Base-by-base conservation (phyloP, 1,284 basidiomycete genomes). In the Moesziomyces antarcticus region DNA sequence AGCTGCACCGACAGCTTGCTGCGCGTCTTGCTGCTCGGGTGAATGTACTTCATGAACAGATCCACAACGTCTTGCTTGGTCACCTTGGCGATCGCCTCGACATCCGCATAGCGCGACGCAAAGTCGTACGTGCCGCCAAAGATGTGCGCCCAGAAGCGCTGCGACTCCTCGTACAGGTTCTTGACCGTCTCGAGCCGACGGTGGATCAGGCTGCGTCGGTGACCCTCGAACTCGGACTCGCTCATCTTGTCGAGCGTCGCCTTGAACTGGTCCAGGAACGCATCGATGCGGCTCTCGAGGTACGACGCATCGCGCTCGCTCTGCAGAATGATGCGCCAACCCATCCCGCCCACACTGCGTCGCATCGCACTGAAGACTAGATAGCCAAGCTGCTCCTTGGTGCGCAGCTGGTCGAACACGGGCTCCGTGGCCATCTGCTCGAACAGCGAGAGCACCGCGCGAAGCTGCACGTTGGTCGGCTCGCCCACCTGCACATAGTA, bases 301-400 rank as follows among this genome's bases (percentile, higher is more conserved):
- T 92, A 94, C n/a, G 86, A 87, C 5, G 95, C 90, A 25, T 88
- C 87, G 56, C 91, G 90, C 86, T 98, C 95, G 75, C 92, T 93
- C 86, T 99, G 97, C 30, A 99, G 89, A 9, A 95, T 86, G 55
- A 99, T 89, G n/a, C 93, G 89, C 75, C 97, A 85, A 11, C 94
- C 95, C 74, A 89, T 88, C 58, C 91, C 88, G 40, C 89, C 91
- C 3, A 75, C 53, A 22, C 63, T 54, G 50, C 67, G 68, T 33
- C 80, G 73, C 18, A 73, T 65, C 11, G 75, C 68, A 44, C 75
- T 75, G 49, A 82, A 83, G 13, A 84, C 82, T 1, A 84, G 76
- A 83, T 99, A 99, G 13, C 97, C 97, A 0, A 99, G 88, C 85
- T 99, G 97, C 84, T 99, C 94, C 84, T 94, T 91, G 3, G 96